Evolutionary conservation across 257 asterid genomes (phyloP), one percentile per base, ranked within the genome.

Genomic region (Penstemon davidsonii): DNA sequence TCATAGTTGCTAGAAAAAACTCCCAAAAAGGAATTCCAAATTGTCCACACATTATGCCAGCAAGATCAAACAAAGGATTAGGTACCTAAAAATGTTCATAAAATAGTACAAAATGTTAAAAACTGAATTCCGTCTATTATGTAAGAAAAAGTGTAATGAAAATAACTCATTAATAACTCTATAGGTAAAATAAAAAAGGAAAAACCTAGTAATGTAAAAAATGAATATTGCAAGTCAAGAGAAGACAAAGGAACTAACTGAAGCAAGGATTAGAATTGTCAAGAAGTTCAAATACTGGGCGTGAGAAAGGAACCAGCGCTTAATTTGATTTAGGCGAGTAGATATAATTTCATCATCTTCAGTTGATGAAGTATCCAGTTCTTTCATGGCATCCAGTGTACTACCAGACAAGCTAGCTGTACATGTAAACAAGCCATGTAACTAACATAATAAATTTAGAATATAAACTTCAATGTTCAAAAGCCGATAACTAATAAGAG

Each of bases 41-140:
- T 75, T 92, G 96, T 56, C 98, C 98, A 46, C 98, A 89, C 96
- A 92, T 92, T 76, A 92, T 92, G 69, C 98, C 98, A 44, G 98
- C 98, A 59, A 92, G 96, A 79, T 92, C 98, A 82, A 92, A 92
- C 68, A 92, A 70, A 60, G 98, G 98, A 82, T 92, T 92, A 11
- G 98, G 98, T 33, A 92, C 88, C 98, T 92, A 74, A 57, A 63
- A 70, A 64, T 58, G 70, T 44, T 69, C 66, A 8, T 47, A 60
- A 13, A 3, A 12, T 25, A 25, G 33, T 25, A 25, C 33, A 25
- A 25, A 25, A 25, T 25, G 33, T 25, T 25, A 25, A 25, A 25
- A 25, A 25, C 33, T 25, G 33, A 25, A 25, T 25, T 25, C 2
- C 2, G 33, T 25, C 33, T 25, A 25, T 12, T 19, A 15, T 52